These are phyloP conservation scores for Wickerhamomyces hampshirensis DNA, from an alignment of 805 yeast species.

Conservation along the genomic window DNA sequence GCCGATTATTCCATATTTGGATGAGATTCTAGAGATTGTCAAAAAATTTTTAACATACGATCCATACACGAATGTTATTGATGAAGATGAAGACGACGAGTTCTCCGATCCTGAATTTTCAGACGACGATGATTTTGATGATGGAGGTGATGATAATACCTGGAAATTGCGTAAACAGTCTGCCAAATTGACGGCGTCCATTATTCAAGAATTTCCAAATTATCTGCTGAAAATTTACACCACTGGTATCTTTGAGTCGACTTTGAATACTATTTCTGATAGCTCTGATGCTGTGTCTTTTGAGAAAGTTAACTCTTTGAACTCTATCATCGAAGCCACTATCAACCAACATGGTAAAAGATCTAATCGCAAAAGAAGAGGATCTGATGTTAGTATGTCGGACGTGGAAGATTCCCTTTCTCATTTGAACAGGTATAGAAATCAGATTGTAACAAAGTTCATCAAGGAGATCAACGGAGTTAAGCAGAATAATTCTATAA, in stretches of 20 bases:
- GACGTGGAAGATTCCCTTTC: constrained; percentile 25
- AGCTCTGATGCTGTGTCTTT: constrained; percentile 44
- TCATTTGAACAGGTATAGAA: constrained; percentile 16
- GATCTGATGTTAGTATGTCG: constrained; percentile 38
- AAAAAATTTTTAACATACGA: constrained; percentile 36
- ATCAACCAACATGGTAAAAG: constrained; percentile 18
- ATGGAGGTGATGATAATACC: constrained; percentile 44
- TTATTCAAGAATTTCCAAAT: constrained; percentile 35
- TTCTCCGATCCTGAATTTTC: constrained; percentile 42
- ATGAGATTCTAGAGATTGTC: constrained; percentile 26
- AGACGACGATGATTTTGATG: constrained; percentile 36
- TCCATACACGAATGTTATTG: constrained; percentile 38
- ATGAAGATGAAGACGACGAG: constrained; percentile 30
- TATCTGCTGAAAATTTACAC: constrained; percentile 31
- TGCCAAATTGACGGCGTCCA: constrained; percentile 34
- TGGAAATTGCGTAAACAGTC: constrained; percentile 62
- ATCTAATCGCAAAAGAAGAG: constrained; percentile 25
- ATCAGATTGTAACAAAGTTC: constrained; percentile 18
- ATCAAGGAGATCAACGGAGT: constrained; percentile 23
- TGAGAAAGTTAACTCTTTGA: constrained; percentile 43
- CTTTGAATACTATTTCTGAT: constrained; percentile 37
- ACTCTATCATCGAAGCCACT: constrained; percentile 31
- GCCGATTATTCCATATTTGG: constrained; percentile 24
- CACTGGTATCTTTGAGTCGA: constrained; percentile 24
- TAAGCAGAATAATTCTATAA: constrained; percentile 21